Evolutionary conservation across 306 rosid species (phyloP).

Genomic region (Phaseolus lunatus): DNA sequence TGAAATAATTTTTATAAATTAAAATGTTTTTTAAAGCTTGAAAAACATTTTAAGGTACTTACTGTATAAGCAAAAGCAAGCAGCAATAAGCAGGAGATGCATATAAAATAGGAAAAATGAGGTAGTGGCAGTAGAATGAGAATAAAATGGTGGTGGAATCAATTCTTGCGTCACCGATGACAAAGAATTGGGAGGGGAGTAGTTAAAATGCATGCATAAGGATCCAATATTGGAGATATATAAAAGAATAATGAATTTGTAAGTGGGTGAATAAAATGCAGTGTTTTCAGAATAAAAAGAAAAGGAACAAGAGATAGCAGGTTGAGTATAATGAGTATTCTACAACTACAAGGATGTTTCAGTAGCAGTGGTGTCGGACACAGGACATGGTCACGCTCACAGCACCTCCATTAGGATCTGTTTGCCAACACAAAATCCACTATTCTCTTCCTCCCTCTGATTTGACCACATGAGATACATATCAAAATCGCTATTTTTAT

Average conservation of each 20-base stretch:
- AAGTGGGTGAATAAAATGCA: slow-evolving; percentile 17
- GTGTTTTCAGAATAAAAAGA: slow-evolving; percentile 19
- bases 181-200: background rate
- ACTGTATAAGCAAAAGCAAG: background rate
- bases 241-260: background rate
- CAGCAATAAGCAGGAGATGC: background rate
- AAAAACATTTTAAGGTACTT: background rate
- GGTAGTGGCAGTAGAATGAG: slow-evolving; percentile 10
- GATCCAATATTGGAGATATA: background rate
- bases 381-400: slow-evolving; percentile 16
- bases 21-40: too few species aligned
- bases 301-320: background rate
- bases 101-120: background rate
- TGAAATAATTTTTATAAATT: too few species aligned
- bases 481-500: slow-evolving; percentile 30
- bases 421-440: slow-evolving; percentile 38
- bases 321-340: slow-evolving; percentile 6
- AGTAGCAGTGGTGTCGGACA: slow-evolving; percentile 20
- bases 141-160: background rate
- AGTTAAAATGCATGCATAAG: background rate
- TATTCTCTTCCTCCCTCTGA: slow-evolving; percentile 12
- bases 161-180: background rate
- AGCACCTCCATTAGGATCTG: slow-evolving; percentile 18
- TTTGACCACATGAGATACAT: slow-evolving; percentile 24
- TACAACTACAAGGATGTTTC: slow-evolving; percentile 25